Conservation (phyloP, 108 stramenopile genomes). For the Nitzschia putrida region DNA sequence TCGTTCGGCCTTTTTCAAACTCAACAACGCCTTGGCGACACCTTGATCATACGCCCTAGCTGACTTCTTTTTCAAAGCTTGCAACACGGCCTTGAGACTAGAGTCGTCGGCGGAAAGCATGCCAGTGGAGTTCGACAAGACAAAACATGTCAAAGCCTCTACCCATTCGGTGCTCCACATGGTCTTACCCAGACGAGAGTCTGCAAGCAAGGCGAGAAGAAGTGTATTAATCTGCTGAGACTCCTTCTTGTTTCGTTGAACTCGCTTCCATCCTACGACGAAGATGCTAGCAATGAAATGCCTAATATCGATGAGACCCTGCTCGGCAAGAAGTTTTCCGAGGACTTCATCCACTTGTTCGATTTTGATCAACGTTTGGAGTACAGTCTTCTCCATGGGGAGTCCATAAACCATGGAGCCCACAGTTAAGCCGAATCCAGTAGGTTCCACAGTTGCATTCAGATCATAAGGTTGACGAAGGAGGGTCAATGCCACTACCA, state of each 20-base stretch:
- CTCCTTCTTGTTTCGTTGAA: conserved; percentile 5
- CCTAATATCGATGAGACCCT: conserved; percentile 27
- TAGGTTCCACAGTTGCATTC: background rate
- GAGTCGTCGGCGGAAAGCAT: conserved; percentile 3
- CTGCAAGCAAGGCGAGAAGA: conserved; percentile 14
- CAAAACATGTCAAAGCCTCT: conserved; percentile 28
- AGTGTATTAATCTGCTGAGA: conserved; percentile 1
- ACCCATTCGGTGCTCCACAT: conserved; percentile 38
- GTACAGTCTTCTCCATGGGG: conserved; percentile 25
- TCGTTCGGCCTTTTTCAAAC: conserved; percentile 13
- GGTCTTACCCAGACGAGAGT: conserved; percentile 9
- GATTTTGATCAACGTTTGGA: conserved; percentile 16
- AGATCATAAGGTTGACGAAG: background rate
- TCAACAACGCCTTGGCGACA: conserved; percentile 38
- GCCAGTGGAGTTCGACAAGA: conserved; percentile 6
- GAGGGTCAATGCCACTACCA: conserved; percentile 10
- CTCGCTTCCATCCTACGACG: conserved; percentile 30
- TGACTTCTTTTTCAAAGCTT: conserved; percentile 21
- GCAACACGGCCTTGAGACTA: conserved; percentile 10
- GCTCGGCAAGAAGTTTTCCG: conserved; percentile 15
- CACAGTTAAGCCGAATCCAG: background rate
- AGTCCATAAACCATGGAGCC: conserved; percentile 4
- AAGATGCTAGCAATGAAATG: conserved; percentile 33
- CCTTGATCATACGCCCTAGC: conserved; percentile 37
- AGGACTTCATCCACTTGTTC: conserved; percentile 12